A percentile compares a stretch with the other conserved stretches of the same genome.
phyloP scores from a whole-genome alignment of 352 stramenopile species.

The Phytophthora sansomeana region DNA sequence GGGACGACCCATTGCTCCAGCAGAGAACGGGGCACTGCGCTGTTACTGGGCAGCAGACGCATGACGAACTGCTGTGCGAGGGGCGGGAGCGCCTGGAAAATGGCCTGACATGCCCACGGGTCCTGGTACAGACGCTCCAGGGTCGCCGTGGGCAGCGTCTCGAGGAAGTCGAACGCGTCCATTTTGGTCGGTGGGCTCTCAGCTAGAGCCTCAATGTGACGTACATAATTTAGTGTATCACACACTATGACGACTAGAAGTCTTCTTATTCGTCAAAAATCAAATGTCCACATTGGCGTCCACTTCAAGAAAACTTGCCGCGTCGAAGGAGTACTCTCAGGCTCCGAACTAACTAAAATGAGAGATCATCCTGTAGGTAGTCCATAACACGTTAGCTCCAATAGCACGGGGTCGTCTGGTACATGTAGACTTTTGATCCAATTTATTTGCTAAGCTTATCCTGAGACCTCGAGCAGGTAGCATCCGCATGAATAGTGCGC shows the following conservation, averaged over 20 bases:
- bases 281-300: not conserved
- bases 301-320: no score
- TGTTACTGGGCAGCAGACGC: constrained; percentile 79
- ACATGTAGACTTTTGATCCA: no score
- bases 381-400: no score
- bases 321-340: no score
- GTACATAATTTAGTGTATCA: not conserved
- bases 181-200: constrained; percentile 34
- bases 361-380: no score
- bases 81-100: constrained; percentile 87
- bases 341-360: no score
- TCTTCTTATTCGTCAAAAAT: not conserved
- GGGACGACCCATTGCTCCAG: constrained; percentile 80
- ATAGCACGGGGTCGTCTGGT: no score
- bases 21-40: constrained; percentile 49
- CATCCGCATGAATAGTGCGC: no score
- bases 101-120: constrained; percentile 89
- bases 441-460: no score
- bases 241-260: not conserved
- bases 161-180: constrained; percentile 90
- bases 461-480: no score
- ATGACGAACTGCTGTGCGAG: constrained; percentile 93
- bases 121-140: constrained; percentile 86
- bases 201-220: not conserved
- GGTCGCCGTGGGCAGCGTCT: constrained; percentile 78